Evolutionary conservation across 352 stramenopile species (phyloP), one percentile per base, ranked within the genome.

Genomic region (Phytophthora meadii): DNA sequence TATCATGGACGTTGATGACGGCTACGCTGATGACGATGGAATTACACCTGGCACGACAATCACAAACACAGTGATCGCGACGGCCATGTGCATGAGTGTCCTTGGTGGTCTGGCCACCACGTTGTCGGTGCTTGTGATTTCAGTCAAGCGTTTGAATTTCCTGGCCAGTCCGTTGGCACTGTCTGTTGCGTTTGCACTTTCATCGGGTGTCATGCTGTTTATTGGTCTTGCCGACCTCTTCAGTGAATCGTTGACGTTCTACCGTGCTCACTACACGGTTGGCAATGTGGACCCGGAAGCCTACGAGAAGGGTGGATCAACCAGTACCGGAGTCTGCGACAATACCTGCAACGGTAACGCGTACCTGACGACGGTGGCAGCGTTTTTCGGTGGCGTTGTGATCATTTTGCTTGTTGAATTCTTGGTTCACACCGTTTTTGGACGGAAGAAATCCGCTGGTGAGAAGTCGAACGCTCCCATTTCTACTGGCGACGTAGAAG

Each of bases 51-150:
- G 61, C 2, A 72, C 65, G 3, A 25, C 77, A 27, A 79, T 91
- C 53, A 88, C 75, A 12, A 70, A 54, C 28, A 67, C 74, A 10
- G 78, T 89, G 10, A 72, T 91, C 15, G 56, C 47, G 14, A 86
- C 79, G 2, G 82, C 82, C 25, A 89, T 91, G 77, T 66, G 76
- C 49, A 89, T 91, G 82, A 89, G 79, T 76, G 79, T 91, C 30
- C 42, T 88, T n/a, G 80, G 73, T 50, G 79, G 82, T 47, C 14
- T 90, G n/a, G 79, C 82, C 32, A 90, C 80, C 52, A 86, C 73
- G 10, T 54, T 84, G 48, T 88, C 79, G 1, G 74, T 88, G 17
- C 41, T 89, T 11, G 79, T 89, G 7, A 82, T 90, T 45, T 88
- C 79, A 8, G 70, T 87, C 25, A 49, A 75, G 41, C 61, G 76